Base-by-base conservation (phyloP, 2,329 filamentous ascomycete genomes). In the Phaeophleospora eucalypticola region DNA sequence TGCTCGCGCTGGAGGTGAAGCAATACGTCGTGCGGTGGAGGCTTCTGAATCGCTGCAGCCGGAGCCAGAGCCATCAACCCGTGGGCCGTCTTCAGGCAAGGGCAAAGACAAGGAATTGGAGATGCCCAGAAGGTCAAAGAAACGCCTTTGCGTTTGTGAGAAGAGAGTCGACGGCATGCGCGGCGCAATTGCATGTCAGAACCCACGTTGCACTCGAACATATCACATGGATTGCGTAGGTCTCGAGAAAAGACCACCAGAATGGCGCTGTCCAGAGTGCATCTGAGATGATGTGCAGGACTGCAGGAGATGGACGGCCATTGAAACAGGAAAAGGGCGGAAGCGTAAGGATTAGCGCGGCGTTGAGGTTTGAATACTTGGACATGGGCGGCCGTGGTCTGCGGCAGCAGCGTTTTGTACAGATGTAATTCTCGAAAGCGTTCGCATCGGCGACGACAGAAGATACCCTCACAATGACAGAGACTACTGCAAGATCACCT, bases 151-250 rank as follows among this genome's bases (percentile, higher is more conserved):
- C 35, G 43, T 51, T 16, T 58, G 55, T 42, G 53, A 53, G 4
- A 27, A 45, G 27, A 35, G 20, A 6, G 45, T 45, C 14, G 40
- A 35, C 3, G 41, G 44, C 3, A 4, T n/a, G 15, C 45, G 48
- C 19, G 45, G 47, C 4, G 46, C 51, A 9, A 50, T 58, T 20
- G 51, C 38, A 12, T 58, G 55, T 45, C 44, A 20, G 2, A 55
- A 56, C 36, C 9, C 34, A 12, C 43, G 21, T 17, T 58, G 55
- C 41, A 37, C 41, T 4, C 19, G 44, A 8, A 27, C 43, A 12
- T 56, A 52, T 32, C 55, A 58, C 21, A 49, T 58, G 52, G 37
- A 35, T 9, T 58, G 55, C 33, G 16, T 56, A 15, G 41, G 42
- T 8, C 35, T 58, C 32, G 29, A 43, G 18, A 51, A 34, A 27